Evolutionary conservation across 1,284 basidiomycete species (phyloP).

Genomic region (Cryptococcus hybrid): DNA sequence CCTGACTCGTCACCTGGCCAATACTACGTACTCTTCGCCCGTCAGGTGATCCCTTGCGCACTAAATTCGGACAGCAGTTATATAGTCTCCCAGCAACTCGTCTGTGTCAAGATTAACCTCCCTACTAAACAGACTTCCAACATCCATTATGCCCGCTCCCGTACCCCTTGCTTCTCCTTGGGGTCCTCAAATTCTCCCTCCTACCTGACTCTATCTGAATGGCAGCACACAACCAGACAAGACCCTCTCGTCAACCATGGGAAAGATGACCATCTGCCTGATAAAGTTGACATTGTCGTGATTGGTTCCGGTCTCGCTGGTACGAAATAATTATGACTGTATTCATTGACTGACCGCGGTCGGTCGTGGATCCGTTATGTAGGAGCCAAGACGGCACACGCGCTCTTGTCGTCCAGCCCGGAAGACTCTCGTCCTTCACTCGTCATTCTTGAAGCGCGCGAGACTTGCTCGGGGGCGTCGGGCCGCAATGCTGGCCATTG

Average conservation of each 20-base stretch:
- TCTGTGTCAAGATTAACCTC: too few species aligned
- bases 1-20: too few species aligned
- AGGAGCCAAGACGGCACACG: conserved; percentile 11
- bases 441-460: conserved; percentile 44
- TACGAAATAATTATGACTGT: conserved; percentile 1
- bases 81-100: too few species aligned
- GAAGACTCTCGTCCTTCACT: conserved; percentile 18
- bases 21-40: too few species aligned
- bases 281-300: conserved; percentile 28
- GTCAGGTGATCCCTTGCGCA: too few species aligned
- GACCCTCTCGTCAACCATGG: conserved; percentile 33
- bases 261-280: conserved; percentile 20
- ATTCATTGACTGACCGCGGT: background rate
- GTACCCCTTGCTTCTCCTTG: conserved; percentile 3
- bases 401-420: conserved; percentile 1
- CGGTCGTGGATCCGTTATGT: background rate
- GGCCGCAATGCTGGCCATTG: conserved; percentile 48
- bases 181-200: conserved; percentile 19
- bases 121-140: too few species aligned
- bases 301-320: conserved; percentile 37
- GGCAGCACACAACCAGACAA: conserved; percentile 33
- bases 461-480: conserved; percentile 42
- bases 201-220: conserved; percentile 32
- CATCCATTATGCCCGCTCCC: too few species aligned
- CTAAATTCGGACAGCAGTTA: too few species aligned